Conservation (phyloP, 306 rosid genomes). For the Casuarina equisetifolia region DNA sequence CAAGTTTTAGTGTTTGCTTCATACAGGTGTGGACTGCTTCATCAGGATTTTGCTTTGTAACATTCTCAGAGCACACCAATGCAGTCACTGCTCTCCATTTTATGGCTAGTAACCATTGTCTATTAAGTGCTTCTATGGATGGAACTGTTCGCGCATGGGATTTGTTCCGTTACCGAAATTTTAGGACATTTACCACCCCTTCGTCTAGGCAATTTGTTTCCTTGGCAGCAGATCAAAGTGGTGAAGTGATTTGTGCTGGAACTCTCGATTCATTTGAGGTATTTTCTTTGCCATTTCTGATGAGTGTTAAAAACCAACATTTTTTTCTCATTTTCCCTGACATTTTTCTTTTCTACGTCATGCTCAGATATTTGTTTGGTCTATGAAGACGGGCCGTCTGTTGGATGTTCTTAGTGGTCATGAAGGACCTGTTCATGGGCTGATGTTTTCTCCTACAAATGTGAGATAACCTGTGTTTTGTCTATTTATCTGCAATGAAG, state of each 20-base stretch:
- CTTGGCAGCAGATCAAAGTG: constrained; percentile 86
- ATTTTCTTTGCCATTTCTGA: constrained; percentile 20
- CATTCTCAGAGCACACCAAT: constrained; percentile 85
- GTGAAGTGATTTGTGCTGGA: constrained; percentile 97
- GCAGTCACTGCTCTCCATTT: constrained; percentile 93
- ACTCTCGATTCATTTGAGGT: constrained; percentile 95
- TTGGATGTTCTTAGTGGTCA: constrained; percentile 90
- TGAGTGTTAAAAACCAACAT: constrained; percentile 7
- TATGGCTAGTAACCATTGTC: constrained; percentile 67
- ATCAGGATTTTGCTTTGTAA: constrained; percentile 86
- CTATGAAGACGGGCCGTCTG: constrained; percentile 83
- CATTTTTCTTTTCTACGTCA: constrained; percentile 16
- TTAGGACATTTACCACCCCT: constrained; percentile 74
- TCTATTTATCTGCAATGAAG: constrained; percentile 1
- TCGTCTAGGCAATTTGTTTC: constrained; percentile 86
- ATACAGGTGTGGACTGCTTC: constrained; percentile 84
- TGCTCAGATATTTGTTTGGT: constrained; percentile 86
- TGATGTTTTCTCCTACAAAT: constrained; percentile 86
- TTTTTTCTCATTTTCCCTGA: constrained; percentile 4
- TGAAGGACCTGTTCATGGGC: constrained; percentile 94
- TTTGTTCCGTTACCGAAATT: constrained; percentile 79
- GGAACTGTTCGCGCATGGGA: constrained; percentile 99
- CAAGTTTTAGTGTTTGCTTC: constrained; percentile 29
- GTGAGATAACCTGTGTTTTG: constrained; percentile 47
- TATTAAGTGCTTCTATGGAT: constrained; percentile 92